These are phyloP conservation scores for Septoria linicola DNA, from an alignment of 2,329 filamentous ascomycete species.

Conservation along the genomic window DNA sequence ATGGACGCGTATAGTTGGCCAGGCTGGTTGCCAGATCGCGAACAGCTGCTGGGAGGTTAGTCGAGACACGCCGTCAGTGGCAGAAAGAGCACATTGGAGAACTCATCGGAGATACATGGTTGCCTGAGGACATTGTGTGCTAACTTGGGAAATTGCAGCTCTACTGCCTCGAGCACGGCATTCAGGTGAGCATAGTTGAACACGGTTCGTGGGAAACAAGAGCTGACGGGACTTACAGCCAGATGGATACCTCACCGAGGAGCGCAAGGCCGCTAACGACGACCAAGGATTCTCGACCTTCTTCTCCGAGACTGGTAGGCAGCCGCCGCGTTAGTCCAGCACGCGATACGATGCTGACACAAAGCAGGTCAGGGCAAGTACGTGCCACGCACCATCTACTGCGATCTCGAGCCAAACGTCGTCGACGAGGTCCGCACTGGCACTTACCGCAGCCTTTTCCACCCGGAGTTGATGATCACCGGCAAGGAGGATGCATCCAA, in stretches of 20 bases:
- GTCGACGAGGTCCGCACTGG: slow-evolving; percentile 99
- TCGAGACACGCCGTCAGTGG: slow-evolving; percentile 36
- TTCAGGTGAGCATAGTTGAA: slow-evolving; percentile 70
- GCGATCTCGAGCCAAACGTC: slow-evolving; percentile 99
- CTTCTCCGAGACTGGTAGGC: slow-evolving; percentile 96
- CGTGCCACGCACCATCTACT: slow-evolving; percentile 97
- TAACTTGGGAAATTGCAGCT: slow-evolving; percentile 61
- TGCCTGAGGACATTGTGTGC: slow-evolving; percentile 34
- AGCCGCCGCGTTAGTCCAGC: not conserved
- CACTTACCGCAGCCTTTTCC: slow-evolving; percentile 93
- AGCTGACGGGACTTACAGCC: slow-evolving; percentile 59
- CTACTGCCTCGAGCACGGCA: slow-evolving; percentile 99
- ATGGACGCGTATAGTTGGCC: slow-evolving; percentile 73
- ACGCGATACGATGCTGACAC: slow-evolving; percentile 55
- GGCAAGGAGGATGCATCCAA: slow-evolving; percentile 99
- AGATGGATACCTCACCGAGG: slow-evolving; percentile 97
- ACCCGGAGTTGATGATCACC: slow-evolving; percentile 99
- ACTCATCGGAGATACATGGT: slow-evolving; percentile 29
- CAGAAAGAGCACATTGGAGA: slow-evolving; percentile 14
- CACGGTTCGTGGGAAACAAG: not conserved
- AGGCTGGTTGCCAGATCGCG: slow-evolving; percentile 99
- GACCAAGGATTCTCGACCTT: slow-evolving; percentile 99
- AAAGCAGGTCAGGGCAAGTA: slow-evolving; percentile 90
- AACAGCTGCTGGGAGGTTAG: slow-evolving; percentile 99
- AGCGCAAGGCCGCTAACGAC: slow-evolving; percentile 88